phyloP scores from a whole-genome alignment of 2,329 filamentous ascomycete species.

The Stemphylium lycopersici region DNA sequence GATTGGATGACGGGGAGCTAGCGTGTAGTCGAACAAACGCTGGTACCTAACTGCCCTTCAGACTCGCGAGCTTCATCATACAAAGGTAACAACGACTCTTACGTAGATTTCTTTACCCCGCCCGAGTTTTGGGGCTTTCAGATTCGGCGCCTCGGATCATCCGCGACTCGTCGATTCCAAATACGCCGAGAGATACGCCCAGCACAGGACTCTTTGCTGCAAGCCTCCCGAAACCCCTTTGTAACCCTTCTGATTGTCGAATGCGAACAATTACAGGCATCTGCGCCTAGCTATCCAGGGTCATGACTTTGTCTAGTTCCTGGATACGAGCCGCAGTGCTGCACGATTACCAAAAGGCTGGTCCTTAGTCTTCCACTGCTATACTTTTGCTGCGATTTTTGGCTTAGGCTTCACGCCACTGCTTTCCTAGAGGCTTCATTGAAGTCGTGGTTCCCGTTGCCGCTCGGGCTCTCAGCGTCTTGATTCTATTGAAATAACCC shows the following conservation, averaged over 20 bases:
- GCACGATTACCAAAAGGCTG: not conserved
- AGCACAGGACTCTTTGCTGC: not conserved
- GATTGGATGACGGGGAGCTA: not conserved
- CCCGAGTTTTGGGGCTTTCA: not conserved
- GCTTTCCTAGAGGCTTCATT: not conserved
- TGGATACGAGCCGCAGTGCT: not conserved
- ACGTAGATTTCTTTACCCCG: not conserved
- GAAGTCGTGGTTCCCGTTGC: not conserved
- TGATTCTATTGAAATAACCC: conserved; percentile 1
- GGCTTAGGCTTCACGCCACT: not conserved
- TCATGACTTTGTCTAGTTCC: conserved; percentile 2
- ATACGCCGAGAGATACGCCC: not conserved
- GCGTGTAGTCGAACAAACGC: not conserved
- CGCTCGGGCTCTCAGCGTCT: not conserved
- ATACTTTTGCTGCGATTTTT: not conserved
- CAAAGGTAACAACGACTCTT: not conserved
- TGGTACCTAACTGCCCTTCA: not conserved
- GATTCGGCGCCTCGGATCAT: not conserved
- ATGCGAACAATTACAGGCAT: conserved; percentile 5
- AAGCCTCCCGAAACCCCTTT: conserved; percentile 10
- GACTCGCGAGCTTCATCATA: not conserved
- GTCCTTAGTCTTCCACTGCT: not conserved
- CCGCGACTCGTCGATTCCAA: not conserved
- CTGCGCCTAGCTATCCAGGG: not conserved
- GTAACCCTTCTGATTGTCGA: conserved; percentile 7